Percentiles rank a stretch among this genome's conserved stretches.
Evolutionary conservation across 495 filamentous ascomycete genomes (phyloP).

Genomic region (Talaromyces liani): DNA sequence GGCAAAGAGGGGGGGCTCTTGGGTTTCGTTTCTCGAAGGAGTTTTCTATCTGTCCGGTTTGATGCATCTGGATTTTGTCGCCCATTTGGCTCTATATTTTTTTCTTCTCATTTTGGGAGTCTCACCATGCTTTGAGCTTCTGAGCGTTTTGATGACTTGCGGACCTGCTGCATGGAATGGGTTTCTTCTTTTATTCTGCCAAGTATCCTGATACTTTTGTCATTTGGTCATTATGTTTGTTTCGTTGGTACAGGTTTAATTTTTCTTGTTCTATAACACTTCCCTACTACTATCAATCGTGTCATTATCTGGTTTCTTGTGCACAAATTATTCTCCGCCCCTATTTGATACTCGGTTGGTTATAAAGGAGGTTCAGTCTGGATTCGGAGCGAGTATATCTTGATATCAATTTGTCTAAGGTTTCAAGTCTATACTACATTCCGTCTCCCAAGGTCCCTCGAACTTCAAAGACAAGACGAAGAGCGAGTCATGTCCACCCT

Average conservation of each 20-base stretch:
- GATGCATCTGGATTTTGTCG: slow-evolving; percentile 2
- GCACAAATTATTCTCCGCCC: too few species aligned
- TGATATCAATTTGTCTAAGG: not conserved
- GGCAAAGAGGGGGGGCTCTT: not conserved
- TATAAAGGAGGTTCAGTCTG: not conserved
- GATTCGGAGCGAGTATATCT: not conserved
- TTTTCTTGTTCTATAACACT: slow-evolving; percentile 2
- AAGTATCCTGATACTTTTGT: not conserved
- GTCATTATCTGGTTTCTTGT: too few species aligned
- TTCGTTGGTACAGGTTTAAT: not conserved
- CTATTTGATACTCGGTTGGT: too few species aligned
- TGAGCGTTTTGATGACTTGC: slow-evolving; percentile 8
- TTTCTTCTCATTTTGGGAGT: slow-evolving; percentile 14
- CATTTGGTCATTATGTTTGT: not conserved
- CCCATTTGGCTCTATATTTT: slow-evolving; percentile 5
- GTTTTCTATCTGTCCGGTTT: not conserved
- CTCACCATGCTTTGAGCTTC: slow-evolving; percentile 12
- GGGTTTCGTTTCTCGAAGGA: not conserved
- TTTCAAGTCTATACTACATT: too few species aligned
- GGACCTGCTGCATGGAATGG: slow-evolving; percentile 2
- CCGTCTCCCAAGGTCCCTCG: too few species aligned
- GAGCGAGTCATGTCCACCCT: not conserved
- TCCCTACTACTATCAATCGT: not conserved
- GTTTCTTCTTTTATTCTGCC: slow-evolving; percentile 6
- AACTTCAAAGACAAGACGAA: not conserved